Base-by-base conservation (phyloP, 352 stramenopile genomes). In the Pythium myriotylum region DNA sequence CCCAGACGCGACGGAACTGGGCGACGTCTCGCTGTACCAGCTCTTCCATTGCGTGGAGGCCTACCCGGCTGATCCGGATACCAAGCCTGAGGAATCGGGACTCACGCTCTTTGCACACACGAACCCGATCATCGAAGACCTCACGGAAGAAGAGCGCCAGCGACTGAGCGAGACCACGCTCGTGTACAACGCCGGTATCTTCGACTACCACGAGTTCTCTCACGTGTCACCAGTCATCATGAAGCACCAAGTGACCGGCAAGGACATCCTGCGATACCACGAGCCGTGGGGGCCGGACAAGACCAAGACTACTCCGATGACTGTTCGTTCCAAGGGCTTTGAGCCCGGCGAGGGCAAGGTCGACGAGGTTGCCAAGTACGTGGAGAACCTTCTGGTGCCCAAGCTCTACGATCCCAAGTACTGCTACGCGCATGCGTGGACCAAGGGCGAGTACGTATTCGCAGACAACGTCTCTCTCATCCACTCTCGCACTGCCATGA, bases 11-110 rank as follows among this genome's bases (percentile, higher is more conserved):
- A 26, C 35, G 29, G 32, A 40, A n/a, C 47, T 61, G 24, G 54
- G 54, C 29, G 54, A 61, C 23, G 54, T 61, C 3, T 40, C 54
- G 33, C 32, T 61, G n/a, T 61, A 45, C 37, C 54, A 61, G 54
- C 35, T 61, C 26, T 61, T 61, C 47, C 54, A 61, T 8, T 61
- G 54, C 37, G 19, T 61, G 9, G 32, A 54, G 42, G 29, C 54
- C 23, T 61, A 61, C 54, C 54, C 54, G 19, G 26, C 29, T 10
- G 10, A 27, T 10, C 37, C 9, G n/a, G 33, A 61, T 8, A 20
- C 14, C 6, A 37, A 33, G 10, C 20, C 23, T 2, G 19, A 23
- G 6, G 26, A 22, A 20, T 35, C 10, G 10, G 40, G 40, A 13
- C 40, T 19, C 40, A 47, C 40, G 13, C 40, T 47, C 5, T 47